Base-by-base conservation (phyloP, 495 filamentous ascomycete genomes). In the Neurospora cerealis region DNA sequence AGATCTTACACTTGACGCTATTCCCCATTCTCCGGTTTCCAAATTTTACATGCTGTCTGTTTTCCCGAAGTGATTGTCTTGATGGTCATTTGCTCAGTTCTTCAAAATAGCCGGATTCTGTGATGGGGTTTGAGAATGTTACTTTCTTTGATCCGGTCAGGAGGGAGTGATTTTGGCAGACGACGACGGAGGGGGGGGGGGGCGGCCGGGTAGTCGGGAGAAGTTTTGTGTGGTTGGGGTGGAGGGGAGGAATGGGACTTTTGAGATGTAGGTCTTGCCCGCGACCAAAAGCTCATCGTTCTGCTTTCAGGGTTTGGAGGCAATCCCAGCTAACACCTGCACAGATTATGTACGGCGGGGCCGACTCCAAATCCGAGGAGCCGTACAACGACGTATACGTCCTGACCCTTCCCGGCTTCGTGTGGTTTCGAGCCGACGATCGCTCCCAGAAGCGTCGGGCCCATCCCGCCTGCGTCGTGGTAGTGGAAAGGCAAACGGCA, bases 121-220 rank as follows among this genome's bases (percentile, higher is more conserved):
- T 46, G 5, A 46, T 71, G 37, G 70, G 39, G 34, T 71, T 71
- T n/a, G 38, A 34, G 15, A 71, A 71, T 71, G 21, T 71, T 2
- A 46, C 70, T 2, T 71, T 71, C 24, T 71, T 71, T 34, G 70
- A 71, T 42, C 70, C 70, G 4, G 70, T 71, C n/a, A n/a, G n/a
- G n/a, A n/a, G n/a, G n/a, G n/a, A n/a, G n/a, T n/a, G n/a, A n/a
- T n/a, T n/a, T n/a, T n/a, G n/a, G n/a, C n/a, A n/a, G n/a, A n/a
- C n/a, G n/a, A n/a, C n/a, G n/a, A n/a, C n/a, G n/a, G n/a, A n/a
- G n/a, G n/a, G n/a, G n/a, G n/a, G n/a, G 70, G 70, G 44, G 40
- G 46, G 19, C 4, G 0, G 44, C 70, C 70, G 37, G 32, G 38
- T 40, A 32, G 32, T 7, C 2, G 70, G 10, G 28, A 39, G 19